Conservation (phyloP, 371 early-diverging fungal species). For the Mortierella sp. region DNA sequence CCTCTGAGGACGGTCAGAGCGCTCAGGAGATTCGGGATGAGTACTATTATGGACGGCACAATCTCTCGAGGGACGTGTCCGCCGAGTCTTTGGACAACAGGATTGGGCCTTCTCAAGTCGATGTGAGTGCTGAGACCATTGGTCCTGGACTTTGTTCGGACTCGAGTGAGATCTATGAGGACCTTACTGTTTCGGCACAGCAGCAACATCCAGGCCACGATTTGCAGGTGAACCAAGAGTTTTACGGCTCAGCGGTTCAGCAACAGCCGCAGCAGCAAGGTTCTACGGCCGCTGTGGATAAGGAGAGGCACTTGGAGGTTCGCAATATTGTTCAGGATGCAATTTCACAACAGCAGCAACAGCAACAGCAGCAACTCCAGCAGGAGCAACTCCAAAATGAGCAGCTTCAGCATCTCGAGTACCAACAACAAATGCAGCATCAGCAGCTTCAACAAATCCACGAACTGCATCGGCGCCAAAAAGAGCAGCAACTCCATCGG, state of each 20-base stretch:
- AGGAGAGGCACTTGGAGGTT: not conserved
- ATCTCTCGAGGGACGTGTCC: not conserved
- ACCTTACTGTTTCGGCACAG: not conserved
- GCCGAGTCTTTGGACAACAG: slow-evolving; percentile 16
- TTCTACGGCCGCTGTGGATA: not conserved
- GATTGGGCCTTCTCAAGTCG: not conserved
- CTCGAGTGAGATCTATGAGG: not conserved
- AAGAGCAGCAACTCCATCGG: not conserved
- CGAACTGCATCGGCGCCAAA: not conserved
- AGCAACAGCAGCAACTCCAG: slow-evolving; percentile 12
- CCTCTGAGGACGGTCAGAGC: slow-evolving; percentile 15
- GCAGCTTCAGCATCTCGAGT: not conserved
- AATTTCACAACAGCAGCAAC: not conserved
- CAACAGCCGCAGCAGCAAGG: not conserved
- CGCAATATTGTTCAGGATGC: not conserved
- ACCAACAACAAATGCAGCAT: slow-evolving; percentile 2
- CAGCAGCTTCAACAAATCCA: slow-evolving; percentile 4
- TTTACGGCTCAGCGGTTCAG: not conserved
- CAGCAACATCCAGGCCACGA: not conserved
- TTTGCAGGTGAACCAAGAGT: no score
- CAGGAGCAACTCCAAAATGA: slow-evolving; percentile 5
- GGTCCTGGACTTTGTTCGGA: not conserved
- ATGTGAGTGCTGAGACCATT: not conserved
- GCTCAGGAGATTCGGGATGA: slow-evolving; percentile 32
- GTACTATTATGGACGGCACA: slow-evolving; percentile 22